phyloP scores from a whole-genome alignment of 2,329 filamentous ascomycete species.

The Ophiocordyceps australis region DNA sequence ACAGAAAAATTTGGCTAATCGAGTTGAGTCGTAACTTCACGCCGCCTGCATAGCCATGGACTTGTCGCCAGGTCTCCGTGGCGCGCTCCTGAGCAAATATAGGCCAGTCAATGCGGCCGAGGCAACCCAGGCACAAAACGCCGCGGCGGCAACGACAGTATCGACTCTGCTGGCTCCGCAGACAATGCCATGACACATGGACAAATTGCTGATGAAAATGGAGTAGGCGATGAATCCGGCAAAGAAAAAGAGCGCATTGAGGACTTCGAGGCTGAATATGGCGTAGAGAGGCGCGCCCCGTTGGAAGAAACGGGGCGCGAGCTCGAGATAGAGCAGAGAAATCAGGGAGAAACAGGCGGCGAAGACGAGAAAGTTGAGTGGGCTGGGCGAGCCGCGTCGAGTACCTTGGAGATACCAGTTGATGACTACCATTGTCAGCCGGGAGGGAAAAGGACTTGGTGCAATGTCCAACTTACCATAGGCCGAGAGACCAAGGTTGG shows the following conservation, averaged over 20 bases:
- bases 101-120: slow-evolving; percentile 26
- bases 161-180: slow-evolving; percentile 36
- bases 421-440: slow-evolving; percentile 22
- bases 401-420: slow-evolving; percentile 42
- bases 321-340: slow-evolving; percentile 34
- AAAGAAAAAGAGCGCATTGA: slow-evolving; percentile 39
- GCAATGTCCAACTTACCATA: slow-evolving; percentile 3
- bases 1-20: too few relatives aligned
- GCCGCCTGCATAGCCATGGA: slow-evolving; percentile 19
- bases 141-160: slow-evolving; percentile 32
- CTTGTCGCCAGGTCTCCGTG: slow-evolving; percentile 10
- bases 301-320: slow-evolving; percentile 25
- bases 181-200: slow-evolving; percentile 37
- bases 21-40: too few relatives aligned
- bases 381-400: slow-evolving; percentile 30
- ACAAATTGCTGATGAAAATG: slow-evolving; percentile 33
- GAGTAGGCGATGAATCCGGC: slow-evolving; percentile 39
- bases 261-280: slow-evolving; percentile 26
- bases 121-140: slow-evolving; percentile 33
- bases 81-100: slow-evolving; percentile 25
- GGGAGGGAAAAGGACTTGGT: neutral
- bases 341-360: slow-evolving; percentile 32
- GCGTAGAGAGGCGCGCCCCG: slow-evolving; percentile 27
- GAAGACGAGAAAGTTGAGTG: slow-evolving; percentile 40
- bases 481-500: slow-evolving; percentile 5